Percentiles rank a stretch among this genome's conserved stretches.
Conservation (phyloP, 176 grass and related monocot species). For the Ensete glaucum region DNA sequence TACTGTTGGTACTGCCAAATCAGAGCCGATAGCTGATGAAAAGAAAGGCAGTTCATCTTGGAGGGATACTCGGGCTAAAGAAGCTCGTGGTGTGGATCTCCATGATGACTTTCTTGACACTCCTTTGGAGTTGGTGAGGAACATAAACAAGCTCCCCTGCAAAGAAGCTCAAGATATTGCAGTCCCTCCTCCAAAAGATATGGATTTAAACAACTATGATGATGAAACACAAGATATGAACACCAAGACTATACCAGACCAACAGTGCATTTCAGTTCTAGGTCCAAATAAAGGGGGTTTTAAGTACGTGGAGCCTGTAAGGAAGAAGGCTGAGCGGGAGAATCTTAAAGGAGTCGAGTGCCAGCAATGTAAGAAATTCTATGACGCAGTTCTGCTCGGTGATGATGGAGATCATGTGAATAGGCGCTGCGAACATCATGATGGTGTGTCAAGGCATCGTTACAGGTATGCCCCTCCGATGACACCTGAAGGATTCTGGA, state of each 20-base stretch:
- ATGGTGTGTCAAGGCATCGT: constrained; percentile 87
- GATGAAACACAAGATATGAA: constrained; percentile 77
- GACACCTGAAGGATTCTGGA: constrained; percentile 97
- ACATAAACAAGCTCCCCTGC: not conserved
- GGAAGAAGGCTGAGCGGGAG: constrained; percentile 37
- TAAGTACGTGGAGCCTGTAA: constrained; percentile 28
- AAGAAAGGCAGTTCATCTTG: constrained; percentile 3
- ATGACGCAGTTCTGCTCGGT: constrained; percentile 46
- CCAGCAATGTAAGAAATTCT: constrained; percentile 97
- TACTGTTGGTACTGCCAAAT: not conserved
- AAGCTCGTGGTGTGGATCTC: constrained; percentile 1
- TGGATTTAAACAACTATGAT: constrained; percentile 70
- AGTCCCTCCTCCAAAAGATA: constrained; percentile 37
- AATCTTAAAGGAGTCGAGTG: constrained; percentile 34
- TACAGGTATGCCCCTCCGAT: constrained; percentile 80
- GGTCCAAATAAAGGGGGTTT: constrained; percentile 46
- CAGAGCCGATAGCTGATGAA: not conserved
- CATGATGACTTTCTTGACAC: constrained; percentile 10
- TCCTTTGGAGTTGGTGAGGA: constrained; percentile 1
- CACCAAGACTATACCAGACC: constrained; percentile 21
- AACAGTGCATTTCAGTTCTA: constrained; percentile 42
- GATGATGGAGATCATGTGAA: constrained; percentile 10
- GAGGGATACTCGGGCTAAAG: constrained; percentile 5
- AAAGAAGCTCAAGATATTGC: constrained; percentile 43
- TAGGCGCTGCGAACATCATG: constrained; percentile 47